Percentiles rank a stretch among this genome's conserved stretches.
phyloP scores from a whole-genome alignment of 78 protist genomes.

The Chrysochromulina parva region DNA sequence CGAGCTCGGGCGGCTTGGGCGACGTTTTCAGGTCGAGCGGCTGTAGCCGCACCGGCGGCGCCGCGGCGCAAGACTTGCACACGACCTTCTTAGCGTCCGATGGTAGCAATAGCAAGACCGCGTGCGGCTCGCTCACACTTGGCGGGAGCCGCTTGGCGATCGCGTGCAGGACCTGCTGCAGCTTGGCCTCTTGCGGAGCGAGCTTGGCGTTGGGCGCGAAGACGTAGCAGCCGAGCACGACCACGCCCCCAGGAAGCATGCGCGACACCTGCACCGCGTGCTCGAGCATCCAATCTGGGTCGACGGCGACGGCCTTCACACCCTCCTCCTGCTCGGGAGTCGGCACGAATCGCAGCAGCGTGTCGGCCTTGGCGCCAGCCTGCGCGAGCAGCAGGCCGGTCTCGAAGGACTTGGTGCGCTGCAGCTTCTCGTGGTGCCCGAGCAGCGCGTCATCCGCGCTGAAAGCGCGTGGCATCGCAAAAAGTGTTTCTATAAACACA shows the following conservation, averaged over 20 bases:
- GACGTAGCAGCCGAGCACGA: not conserved
- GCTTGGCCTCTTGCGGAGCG: not conserved
- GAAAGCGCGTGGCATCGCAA: too few species aligned
- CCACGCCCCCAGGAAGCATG: not conserved
- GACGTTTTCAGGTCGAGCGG: too few species aligned
- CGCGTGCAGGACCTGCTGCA: not conserved
- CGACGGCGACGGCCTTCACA: not conserved
- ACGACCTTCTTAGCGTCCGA: not conserved
- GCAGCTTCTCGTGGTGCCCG: not conserved
- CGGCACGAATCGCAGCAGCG: not conserved
- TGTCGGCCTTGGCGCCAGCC: not conserved
- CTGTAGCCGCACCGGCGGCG: too few species aligned
- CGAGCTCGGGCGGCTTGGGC: too few species aligned
- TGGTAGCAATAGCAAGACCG: not conserved
- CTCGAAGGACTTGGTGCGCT: not conserved
- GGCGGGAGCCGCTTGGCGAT: not conserved
- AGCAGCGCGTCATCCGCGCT: too few species aligned
- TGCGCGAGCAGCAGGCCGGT: not conserved
- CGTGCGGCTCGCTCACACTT: not conserved
- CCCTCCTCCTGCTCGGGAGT: not conserved
- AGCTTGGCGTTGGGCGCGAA: not conserved
- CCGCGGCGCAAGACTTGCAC: too few species aligned
- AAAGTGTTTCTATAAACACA: too few species aligned
- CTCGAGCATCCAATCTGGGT: not conserved
- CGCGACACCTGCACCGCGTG: not conserved